Evolutionary conservation across 2,329 filamentous ascomycete species (phyloP).

Genomic region (Penicillium sp.): DNA sequence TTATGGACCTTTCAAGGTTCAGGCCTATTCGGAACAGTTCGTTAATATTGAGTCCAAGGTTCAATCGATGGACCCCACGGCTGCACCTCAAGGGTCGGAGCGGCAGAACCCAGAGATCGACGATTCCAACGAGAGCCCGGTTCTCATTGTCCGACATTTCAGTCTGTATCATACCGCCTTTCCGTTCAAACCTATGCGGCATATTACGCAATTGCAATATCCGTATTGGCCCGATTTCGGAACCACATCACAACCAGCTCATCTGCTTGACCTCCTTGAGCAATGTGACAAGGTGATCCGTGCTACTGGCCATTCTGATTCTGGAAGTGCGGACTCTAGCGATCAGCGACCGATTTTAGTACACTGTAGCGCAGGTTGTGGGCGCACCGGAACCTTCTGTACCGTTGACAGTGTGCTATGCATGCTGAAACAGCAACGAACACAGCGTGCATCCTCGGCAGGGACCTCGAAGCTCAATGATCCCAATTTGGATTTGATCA

Average conservation of each 20-base stretch:
- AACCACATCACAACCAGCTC: slow-evolving; percentile 77
- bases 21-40: slow-evolving; percentile 71
- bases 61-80: slow-evolving; percentile 36
- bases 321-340: slow-evolving; percentile 46
- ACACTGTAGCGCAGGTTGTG: slow-evolving; percentile 93
- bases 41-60: slow-evolving; percentile 63
- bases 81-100: slow-evolving; percentile 1
- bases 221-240: slow-evolving; percentile 97
- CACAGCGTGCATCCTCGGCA: slow-evolving; percentile 21
- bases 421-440: slow-evolving; percentile 83
- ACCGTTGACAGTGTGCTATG: slow-evolving; percentile 94
- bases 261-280: slow-evolving; percentile 84
- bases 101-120: slow-evolving; percentile 21
- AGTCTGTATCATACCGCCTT: slow-evolving; percentile 68
- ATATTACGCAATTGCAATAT: slow-evolving; percentile 93
- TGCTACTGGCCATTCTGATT: slow-evolving; percentile 27
- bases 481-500: slow-evolving; percentile 70
- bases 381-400: slow-evolving; percentile 91
- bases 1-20: slow-evolving; percentile 72
- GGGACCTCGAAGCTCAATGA: slow-evolving; percentile 60
- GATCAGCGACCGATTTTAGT: slow-evolving; percentile 70
- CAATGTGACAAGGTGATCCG: slow-evolving; percentile 65
- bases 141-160: slow-evolving; percentile 81
- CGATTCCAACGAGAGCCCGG: slow-evolving; percentile 47
- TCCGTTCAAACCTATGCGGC: slow-evolving; percentile 79